A percentile compares a stretch with the other conserved stretches of the same genome.
Conservation (phyloP, 2,329 filamentous ascomycete species). For the Calonectria pauciramosa region DNA sequence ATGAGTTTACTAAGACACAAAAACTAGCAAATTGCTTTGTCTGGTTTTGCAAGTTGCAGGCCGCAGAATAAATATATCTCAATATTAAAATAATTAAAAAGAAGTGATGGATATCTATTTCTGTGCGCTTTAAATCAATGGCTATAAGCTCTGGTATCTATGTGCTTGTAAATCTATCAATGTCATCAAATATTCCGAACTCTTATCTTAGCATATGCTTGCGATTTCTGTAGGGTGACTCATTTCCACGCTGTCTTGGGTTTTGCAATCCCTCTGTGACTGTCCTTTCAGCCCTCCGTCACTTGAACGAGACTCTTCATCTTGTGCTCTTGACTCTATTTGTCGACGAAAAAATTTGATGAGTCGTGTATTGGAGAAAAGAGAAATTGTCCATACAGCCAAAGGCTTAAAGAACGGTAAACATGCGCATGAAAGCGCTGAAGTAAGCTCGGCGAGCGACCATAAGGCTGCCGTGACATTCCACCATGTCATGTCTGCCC, state of each 20-base stretch:
- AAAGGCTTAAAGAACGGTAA: conserved; percentile 23
- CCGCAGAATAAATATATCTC: not conserved
- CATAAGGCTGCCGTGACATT: conserved; percentile 23
- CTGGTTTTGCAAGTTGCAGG: too few relatives aligned
- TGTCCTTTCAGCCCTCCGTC: not conserved
- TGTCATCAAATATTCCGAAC: not conserved
- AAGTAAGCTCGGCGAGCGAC: conserved; percentile 35
- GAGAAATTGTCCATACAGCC: not conserved
- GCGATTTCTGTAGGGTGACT: not conserved
- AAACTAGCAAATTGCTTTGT: too few relatives aligned
- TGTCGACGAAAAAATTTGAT: not conserved
- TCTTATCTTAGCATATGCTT: not conserved
- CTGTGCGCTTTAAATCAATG: not conserved
- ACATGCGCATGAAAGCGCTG: conserved; percentile 33
- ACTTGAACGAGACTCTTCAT: not conserved
- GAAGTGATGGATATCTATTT: not conserved
- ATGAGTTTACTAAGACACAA: too few relatives aligned
- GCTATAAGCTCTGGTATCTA: not conserved
- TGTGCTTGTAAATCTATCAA: not conserved
- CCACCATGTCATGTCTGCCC: conserved; percentile 22
- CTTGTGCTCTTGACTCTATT: not conserved
- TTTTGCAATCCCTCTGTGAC: not conserved
- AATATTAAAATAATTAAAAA: not conserved
- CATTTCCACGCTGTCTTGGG: not conserved
- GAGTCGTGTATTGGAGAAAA: not conserved